Evolutionary conservation across 345 rosid species (phyloP), one percentile per base, ranked within the genome.

Genomic region (Eucalyptus marginata): DNA sequence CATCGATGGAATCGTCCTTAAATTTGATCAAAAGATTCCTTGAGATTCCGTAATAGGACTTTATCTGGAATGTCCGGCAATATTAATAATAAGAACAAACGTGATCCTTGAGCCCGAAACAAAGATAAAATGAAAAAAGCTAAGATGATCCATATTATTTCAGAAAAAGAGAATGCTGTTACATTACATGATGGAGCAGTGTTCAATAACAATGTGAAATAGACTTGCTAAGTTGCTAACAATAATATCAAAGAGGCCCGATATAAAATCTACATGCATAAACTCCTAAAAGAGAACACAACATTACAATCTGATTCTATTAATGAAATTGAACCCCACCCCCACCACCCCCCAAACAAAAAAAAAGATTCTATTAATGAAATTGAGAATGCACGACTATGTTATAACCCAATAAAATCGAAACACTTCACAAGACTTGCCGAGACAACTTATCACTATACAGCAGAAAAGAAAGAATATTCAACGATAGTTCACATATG

Each of bases 1-100:
- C 99, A 91, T 98, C 99, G 64, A 98, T 96, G 51, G 93, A 44
- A 89, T 98, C 99, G 49, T 97, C 99, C 92, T 94, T 93, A 90
- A 98, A 97, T 94, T 95, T 95, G 91, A 98, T 90, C 90, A 98
- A 95, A 90, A 97, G 97, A 88, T 98, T 98, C 92, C 96, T 96
- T 3, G 99, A 98, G 87, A 98, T 92, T 52, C 99, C 99, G 10
- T 97, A 97, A 91, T 98, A 98, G 66, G 99, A 95, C 93, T 92
- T 98, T 90, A 98, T 93, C 99, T 98, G 97, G 79, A 92, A 89
- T 79, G 31, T 76, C 27, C 46, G 51, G 84, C 88, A 87, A 25
- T 64, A 88, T 36, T n/a, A 40, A 40, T 51, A 81, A 71, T 51
- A 54, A 76, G 27, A 36, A 76, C 27, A 18, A 36, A 76, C 2